Evolutionary conservation across 805 yeast species (phyloP).

Genomic region (Lipomyces spencermartinsiae): DNA sequence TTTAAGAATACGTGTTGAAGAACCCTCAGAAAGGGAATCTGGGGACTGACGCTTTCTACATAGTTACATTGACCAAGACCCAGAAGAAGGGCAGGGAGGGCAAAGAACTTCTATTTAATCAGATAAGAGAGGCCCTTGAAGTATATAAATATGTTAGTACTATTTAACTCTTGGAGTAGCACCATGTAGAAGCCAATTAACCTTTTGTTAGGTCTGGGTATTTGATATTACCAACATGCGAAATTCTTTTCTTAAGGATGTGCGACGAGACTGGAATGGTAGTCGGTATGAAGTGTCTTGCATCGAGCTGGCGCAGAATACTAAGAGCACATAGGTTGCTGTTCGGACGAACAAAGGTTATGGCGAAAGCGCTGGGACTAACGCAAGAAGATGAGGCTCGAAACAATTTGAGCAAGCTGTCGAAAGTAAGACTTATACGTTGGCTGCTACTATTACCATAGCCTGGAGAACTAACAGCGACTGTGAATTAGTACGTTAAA

Average conservation of each 20-base stretch:
- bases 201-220: constrained; percentile 62
- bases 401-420: constrained; percentile 76
- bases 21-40: neutral
- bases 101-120: constrained; percentile 89
- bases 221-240: constrained; percentile 89
- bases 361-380: constrained; percentile 91
- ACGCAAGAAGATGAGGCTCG: constrained; percentile 88
- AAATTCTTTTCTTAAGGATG: constrained; percentile 92
- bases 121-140: constrained; percentile 82
- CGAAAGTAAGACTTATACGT: constrained; percentile 53
- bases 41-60: constrained; percentile 11
- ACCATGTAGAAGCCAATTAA: neutral
- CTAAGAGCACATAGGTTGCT: constrained; percentile 54
- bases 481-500: constrained; percentile 21
- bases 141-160: constrained; percentile 62
- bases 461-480: neutral
- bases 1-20: neutral
- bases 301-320: neutral
- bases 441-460: constrained; percentile 32
- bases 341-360: constrained; percentile 90
- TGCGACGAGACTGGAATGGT: constrained; percentile 91
- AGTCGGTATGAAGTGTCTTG: constrained; percentile 52
- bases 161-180: neutral
- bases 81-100: constrained; percentile 95
- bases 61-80: constrained; percentile 90